A percentile compares a stretch with the other conserved stretches of the same genome.
Evolutionary conservation across 371 early-diverging fungal genomes (phyloP).

Genomic region (Mucor piriformis): DNA sequence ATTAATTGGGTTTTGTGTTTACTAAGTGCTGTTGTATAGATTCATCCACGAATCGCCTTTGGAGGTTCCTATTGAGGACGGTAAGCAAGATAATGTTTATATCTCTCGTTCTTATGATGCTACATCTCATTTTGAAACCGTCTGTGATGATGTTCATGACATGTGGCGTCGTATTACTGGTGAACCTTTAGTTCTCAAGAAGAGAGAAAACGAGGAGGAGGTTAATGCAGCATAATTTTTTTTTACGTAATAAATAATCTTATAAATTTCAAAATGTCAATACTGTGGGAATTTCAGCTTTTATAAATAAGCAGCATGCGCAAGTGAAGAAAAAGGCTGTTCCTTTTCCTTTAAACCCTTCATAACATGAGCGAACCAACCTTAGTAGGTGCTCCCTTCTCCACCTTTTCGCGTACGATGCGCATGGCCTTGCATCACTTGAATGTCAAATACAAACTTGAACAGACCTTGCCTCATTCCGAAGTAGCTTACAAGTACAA

Average conservation of each 20-base stretch:
- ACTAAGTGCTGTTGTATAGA: slow-evolving; percentile 12
- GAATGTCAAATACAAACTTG: slow-evolving; percentile 23
- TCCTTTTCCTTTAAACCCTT: background rate
- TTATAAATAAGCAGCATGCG: too few species aligned
- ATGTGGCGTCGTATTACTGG: slow-evolving; percentile 95
- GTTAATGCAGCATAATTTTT: slow-evolving; percentile 46
- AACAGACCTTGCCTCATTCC: slow-evolving; percentile 24
- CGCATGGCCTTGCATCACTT: slow-evolving; percentile 36
- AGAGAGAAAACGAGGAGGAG: slow-evolving; percentile 58
- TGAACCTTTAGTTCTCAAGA: slow-evolving; percentile 79
- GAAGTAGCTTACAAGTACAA: slow-evolving; percentile 35
- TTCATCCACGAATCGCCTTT: slow-evolving; percentile 86
- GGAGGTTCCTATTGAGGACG: slow-evolving; percentile 86
- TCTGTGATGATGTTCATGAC: slow-evolving; percentile 94
- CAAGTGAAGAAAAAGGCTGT: background rate
- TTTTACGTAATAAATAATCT: background rate
- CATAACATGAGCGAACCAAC: slow-evolving; percentile 5
- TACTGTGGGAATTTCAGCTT: too few species aligned
- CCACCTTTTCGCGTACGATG: slow-evolving; percentile 43
- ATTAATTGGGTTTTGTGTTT: background rate
- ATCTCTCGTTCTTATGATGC: slow-evolving; percentile 97
- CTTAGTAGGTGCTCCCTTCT: slow-evolving; percentile 35
- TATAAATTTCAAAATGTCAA: too few species aligned
- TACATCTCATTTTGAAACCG: slow-evolving; percentile 98
- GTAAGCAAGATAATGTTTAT: slow-evolving; percentile 82